phyloP scores from a whole-genome alignment of 2,329 filamentous ascomycete genomes.

The Fusarium sp. region DNA sequence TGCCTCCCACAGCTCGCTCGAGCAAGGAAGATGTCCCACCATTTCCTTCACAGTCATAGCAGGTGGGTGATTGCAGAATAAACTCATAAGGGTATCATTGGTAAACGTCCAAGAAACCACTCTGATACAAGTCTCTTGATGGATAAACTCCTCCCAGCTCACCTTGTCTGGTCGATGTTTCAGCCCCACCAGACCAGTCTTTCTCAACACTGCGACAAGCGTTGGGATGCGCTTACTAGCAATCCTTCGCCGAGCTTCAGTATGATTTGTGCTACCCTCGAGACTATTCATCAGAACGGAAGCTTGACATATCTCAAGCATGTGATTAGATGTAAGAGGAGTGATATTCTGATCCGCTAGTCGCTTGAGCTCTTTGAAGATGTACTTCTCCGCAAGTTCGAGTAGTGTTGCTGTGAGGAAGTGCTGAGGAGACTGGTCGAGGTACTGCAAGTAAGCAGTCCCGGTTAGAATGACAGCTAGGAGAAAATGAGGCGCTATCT shows the following conservation, averaged over 20 bases:
- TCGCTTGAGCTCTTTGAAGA: constrained; percentile 20
- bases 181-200: neutral
- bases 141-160: constrained; percentile 17
- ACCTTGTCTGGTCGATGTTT: neutral
- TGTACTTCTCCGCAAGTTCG: constrained; percentile 23
- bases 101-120: constrained; percentile 26
- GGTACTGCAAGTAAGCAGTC: constrained; percentile 1
- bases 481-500: constrained; percentile 8
- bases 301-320: constrained; percentile 29
- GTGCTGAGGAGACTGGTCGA: fast-evolving
- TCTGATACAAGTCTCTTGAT: constrained; percentile 32
- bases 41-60: constrained; percentile 24
- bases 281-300: constrained; percentile 14
- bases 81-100: constrained; percentile 6
- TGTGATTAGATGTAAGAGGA: neutral
- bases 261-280: constrained; percentile 7
- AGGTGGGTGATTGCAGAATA: constrained; percentile 29
- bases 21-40: constrained; percentile 27
- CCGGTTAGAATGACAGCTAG: constrained; percentile 10
- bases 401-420: neutral
- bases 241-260: constrained; percentile 7
- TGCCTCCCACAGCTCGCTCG: constrained; percentile 21
- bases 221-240: constrained; percentile 12
- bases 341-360: neutral
- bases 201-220: constrained; percentile 12